A percentile compares a stretch with the other conserved stretches of the same genome.
These are phyloP conservation scores for Sorghum bicolor DNA, from an alignment of 176 grass and related monocot genomes.

Conservation along the genomic window DNA sequence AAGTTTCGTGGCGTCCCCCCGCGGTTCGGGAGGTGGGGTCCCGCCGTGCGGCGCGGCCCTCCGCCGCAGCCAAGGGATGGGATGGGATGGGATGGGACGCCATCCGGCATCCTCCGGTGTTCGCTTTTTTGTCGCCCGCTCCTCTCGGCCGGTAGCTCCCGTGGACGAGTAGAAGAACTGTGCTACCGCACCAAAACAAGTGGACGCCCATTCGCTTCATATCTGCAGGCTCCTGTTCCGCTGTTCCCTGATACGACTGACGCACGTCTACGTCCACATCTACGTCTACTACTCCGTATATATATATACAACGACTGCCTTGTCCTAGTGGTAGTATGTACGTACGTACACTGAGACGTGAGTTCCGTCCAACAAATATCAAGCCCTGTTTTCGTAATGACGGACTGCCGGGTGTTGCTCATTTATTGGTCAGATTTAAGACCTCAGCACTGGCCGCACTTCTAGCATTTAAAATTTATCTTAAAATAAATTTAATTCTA, in stretches of 20 bases:
- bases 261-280: background rate
- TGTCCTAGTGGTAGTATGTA: too few relatives aligned
- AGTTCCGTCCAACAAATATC: background rate
- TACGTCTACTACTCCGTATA: too few relatives aligned
- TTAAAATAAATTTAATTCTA: too few relatives aligned
- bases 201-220: background rate
- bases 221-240: background rate
- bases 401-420: background rate
- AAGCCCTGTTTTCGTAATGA: too few relatives aligned
- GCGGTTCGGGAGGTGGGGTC: background rate
- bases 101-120: too few relatives aligned
- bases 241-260: background rate
- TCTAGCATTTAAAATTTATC: too few relatives aligned
- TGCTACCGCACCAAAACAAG: background rate
- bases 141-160: background rate
- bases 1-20: conserved; percentile 11
- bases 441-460: too few relatives aligned
- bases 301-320: too few relatives aligned
- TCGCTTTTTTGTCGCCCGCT: background rate
- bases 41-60: background rate
- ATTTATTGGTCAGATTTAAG: background rate
- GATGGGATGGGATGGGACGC: background rate
- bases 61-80: background rate
- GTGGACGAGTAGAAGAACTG: background rate
- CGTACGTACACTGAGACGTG: background rate